Conservation (phyloP, 2,329 filamentous ascomycete genomes). For the Blastomyces emzantsi region DNA sequence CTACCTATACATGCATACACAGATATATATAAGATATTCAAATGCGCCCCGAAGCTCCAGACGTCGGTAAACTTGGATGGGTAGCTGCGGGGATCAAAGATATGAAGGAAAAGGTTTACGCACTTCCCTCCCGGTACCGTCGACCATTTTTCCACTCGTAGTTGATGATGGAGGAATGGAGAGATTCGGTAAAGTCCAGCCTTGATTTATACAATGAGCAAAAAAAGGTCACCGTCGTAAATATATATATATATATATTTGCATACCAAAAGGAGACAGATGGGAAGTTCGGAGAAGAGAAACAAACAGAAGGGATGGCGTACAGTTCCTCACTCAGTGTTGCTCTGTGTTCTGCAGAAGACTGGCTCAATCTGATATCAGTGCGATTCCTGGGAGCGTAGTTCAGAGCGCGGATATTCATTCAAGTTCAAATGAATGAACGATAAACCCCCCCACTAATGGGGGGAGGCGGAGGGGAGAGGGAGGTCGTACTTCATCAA, state of each 20-base stretch:
- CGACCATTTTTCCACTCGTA: constrained; percentile 15
- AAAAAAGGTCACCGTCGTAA: neutral
- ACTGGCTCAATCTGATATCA: constrained; percentile 6
- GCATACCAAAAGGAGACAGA: neutral
- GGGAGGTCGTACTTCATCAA: neutral
- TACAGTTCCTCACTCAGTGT: constrained; percentile 2
- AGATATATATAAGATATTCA: neutral
- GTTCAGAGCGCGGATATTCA: neutral
- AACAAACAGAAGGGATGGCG: neutral
- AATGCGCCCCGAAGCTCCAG: neutral
- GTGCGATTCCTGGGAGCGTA: neutral
- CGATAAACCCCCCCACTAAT: neutral
- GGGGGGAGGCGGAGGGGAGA: neutral
- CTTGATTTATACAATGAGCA: neutral
- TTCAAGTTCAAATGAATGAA: neutral
- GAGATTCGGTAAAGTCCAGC: constrained; percentile 5
- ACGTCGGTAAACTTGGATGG: neutral
- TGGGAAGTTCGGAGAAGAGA: neutral
- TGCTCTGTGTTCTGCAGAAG: neutral
- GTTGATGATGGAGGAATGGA: constrained; percentile 5
- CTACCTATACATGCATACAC: too few relatives aligned
- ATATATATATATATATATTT: neutral
- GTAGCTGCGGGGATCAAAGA: neutral
- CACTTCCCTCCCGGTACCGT: constrained; percentile 12
- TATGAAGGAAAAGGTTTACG: neutral